Conservation (phyloP, 2,329 filamentous ascomycete species). For the Dactylellina haptotyla region DNA sequence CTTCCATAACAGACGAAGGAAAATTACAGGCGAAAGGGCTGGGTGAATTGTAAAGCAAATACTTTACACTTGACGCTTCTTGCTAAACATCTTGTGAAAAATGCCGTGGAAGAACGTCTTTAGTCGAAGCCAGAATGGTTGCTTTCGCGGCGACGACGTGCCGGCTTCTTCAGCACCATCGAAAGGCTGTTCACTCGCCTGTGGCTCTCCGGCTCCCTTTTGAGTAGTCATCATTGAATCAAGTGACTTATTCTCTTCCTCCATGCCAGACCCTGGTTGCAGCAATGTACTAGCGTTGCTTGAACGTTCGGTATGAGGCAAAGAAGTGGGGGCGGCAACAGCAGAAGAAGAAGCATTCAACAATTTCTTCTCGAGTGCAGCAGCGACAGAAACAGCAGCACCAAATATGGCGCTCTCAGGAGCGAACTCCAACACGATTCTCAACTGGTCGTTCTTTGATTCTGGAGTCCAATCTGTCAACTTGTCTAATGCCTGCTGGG, state of each 20-base stretch:
- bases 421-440: conserved; percentile 41
- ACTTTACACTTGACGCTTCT: conserved; percentile 8
- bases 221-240: conserved; percentile 1
- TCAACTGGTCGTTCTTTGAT: background rate
- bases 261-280: conserved; percentile 9
- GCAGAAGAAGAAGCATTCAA: background rate
- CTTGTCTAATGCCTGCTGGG: conserved; percentile 26
- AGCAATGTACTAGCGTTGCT: conserved; percentile 48
- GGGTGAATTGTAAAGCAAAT: background rate
- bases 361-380: conserved; percentile 23
- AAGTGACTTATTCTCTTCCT: conserved; percentile 22
- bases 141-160: background rate
- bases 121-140: conserved; percentile 29
- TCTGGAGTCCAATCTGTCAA: conserved; percentile 25
- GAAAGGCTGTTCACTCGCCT: conserved; percentile 6
- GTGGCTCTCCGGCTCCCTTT: conserved; percentile 5
- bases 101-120: conserved; percentile 20
- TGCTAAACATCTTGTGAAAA: conserved; percentile 29
- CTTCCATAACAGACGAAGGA: background rate
- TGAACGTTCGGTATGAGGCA: conserved; percentile 38
- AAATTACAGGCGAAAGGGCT: background rate
- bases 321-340: conserved; percentile 12
- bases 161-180: background rate
- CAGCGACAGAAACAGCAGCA: conserved; percentile 43
- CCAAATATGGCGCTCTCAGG: conserved; percentile 48